phyloP scores from a whole-genome alignment of 371 early-diverging fungal species.

The Zopfochytrium polystomum region DNA sequence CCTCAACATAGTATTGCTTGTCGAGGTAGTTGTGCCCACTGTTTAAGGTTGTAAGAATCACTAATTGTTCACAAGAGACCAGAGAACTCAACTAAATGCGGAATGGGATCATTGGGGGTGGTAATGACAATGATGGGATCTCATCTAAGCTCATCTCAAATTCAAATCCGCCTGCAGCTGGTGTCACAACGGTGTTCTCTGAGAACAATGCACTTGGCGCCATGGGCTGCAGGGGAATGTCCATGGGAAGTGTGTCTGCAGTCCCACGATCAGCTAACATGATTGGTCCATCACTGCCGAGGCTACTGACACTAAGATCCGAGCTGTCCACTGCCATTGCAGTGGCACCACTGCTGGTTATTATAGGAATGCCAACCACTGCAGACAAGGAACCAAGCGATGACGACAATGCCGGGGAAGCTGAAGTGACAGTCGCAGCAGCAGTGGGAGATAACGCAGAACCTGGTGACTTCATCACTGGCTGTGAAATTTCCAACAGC shows the following conservation, averaged over 20 bases:
- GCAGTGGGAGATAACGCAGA: background rate
- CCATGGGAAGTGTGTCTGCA: slow-evolving; percentile 11
- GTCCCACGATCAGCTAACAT: too few species aligned
- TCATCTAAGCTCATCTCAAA: slow-evolving; percentile 62
- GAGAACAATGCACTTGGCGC: slow-evolving; percentile 41
- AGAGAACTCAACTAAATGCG: slow-evolving; percentile 67
- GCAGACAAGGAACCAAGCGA: too few species aligned
- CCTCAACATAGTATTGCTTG: slow-evolving; percentile 75
- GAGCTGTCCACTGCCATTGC: too few species aligned
- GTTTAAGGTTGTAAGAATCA: background rate
- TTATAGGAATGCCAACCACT: too few species aligned
- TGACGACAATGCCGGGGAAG: slow-evolving; percentile 8
- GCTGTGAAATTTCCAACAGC: too few species aligned
- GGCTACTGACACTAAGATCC: too few species aligned
- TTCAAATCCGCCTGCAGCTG: too few species aligned
- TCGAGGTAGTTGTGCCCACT: slow-evolving; percentile 90
- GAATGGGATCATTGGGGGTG: slow-evolving; percentile 96
- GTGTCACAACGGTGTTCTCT: slow-evolving; percentile 21
- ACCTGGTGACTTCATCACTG: too few species aligned
- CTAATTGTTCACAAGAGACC: background rate
- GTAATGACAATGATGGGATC: slow-evolving; percentile 82
- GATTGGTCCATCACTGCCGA: too few species aligned
- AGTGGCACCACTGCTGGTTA: too few species aligned
- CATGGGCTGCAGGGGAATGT: slow-evolving; percentile 34
- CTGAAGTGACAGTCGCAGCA: background rate